Evolutionary conservation across 441 rosid genomes (phyloP).

Genomic region (Cnidoscolus chayamansa): DNA sequence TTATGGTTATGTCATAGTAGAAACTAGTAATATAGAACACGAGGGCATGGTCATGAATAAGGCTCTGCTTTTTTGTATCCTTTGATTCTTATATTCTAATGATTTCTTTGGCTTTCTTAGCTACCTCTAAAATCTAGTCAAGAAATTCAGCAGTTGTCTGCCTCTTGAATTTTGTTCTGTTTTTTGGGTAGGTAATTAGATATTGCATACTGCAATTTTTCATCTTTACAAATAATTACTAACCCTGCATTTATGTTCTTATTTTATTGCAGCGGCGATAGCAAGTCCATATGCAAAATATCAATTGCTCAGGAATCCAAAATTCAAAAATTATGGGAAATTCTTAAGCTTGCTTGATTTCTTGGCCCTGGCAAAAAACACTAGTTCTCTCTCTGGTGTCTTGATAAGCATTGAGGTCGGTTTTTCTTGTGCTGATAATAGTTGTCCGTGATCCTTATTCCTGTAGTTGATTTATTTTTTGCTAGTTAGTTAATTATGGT

Average conservation of each 20-base stretch:
- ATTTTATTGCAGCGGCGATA: conserved; percentile 47
- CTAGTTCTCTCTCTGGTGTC: conserved; percentile 52
- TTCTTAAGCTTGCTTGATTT: conserved; percentile 56
- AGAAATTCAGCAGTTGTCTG: conserved; percentile 9
- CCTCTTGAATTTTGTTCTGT: neutral
- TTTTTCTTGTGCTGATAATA: conserved; percentile 10
- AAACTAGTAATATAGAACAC: neutral
- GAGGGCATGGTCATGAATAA: neutral
- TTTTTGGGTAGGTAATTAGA: neutral
- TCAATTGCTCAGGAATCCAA: conserved; percentile 50
- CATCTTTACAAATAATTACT: neutral
- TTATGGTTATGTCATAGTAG: too few species aligned
- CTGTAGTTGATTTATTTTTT: neutral
- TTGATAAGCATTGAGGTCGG: conserved; percentile 66
- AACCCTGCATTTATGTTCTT: neutral
- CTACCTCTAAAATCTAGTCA: conserved; percentile 3
- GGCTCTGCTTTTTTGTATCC: neutral
- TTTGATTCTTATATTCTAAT: neutral
- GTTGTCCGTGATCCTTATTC: conserved; percentile 7
- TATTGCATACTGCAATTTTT: neutral
- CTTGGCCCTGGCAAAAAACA: conserved; percentile 49
- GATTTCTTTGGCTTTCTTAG: neutral
- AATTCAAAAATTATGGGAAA: conserved; percentile 39
- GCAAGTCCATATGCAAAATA: conserved; percentile 34
- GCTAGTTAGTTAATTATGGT: neutral